A percentile compares a stretch with the other conserved stretches of the same genome.
phyloP scores from a whole-genome alignment of 1,284 basidiomycete species.

The Heliocybe sulcata region DNA sequence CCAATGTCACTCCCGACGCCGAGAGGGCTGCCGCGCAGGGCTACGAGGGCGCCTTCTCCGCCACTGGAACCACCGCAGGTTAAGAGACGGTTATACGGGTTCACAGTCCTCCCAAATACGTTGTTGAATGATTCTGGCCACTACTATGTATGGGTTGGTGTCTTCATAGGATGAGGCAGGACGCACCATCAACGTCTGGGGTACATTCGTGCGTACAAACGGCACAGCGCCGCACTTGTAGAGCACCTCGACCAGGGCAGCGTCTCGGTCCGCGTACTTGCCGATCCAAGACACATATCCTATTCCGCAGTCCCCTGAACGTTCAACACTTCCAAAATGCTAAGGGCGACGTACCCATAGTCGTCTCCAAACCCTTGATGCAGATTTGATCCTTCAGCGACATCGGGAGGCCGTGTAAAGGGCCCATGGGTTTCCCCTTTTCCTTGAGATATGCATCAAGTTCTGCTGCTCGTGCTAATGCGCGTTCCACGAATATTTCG shows the following conservation, averaged over 20 bases:
- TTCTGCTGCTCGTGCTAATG: constrained; percentile 33
- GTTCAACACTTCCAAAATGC: neutral
- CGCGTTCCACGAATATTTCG: constrained; percentile 40
- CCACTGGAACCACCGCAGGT: constrained; percentile 49
- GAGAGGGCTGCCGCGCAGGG: constrained; percentile 54
- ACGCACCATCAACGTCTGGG: constrained; percentile 34
- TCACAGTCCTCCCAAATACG: constrained; percentile 41
- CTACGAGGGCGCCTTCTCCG: constrained; percentile 51
- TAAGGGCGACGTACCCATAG: constrained; percentile 34
- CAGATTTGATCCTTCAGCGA: constrained; percentile 54
- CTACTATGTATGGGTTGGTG: constrained; percentile 18
- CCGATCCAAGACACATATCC: constrained; percentile 27
- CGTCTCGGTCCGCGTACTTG: constrained; percentile 26
- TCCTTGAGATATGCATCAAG: constrained; percentile 34
- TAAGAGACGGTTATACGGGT: constrained; percentile 42
- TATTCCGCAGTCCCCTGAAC: constrained; percentile 5
- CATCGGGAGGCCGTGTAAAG: constrained; percentile 44
- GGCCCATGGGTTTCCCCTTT: constrained; percentile 35
- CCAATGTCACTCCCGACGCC: constrained; percentile 72
- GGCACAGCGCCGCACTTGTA: constrained; percentile 37
- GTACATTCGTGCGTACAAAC: constrained; percentile 42
- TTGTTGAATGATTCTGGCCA: constrained; percentile 33
- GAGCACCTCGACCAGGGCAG: constrained; percentile 32
- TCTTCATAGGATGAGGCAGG: constrained; percentile 13
- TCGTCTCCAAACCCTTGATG: constrained; percentile 51